These are phyloP conservation scores for Podochytrium sp. DNA, from an alignment of 192 early-diverging fungal genomes.

Conservation along the genomic window DNA sequence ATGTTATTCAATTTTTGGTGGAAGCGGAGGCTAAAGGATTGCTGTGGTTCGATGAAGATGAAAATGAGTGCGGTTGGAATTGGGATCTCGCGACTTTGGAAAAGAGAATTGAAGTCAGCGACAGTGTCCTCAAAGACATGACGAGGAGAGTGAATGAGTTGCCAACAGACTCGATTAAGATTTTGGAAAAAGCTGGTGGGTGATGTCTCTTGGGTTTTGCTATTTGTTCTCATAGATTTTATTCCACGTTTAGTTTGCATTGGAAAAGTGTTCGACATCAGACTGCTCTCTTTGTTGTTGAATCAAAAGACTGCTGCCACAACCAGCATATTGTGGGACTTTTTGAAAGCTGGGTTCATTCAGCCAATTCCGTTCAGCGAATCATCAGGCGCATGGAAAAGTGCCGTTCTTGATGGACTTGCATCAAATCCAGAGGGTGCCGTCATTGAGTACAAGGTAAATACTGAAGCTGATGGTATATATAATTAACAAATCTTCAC, in stretches of 20 bases:
- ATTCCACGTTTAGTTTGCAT: conserved; percentile 30
- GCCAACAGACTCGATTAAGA: conserved; percentile 29
- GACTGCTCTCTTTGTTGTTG: conserved; percentile 20
- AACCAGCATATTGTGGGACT: conserved; percentile 24
- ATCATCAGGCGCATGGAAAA: conserved; percentile 19
- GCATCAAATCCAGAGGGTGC: conserved; percentile 15
- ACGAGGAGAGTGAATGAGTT: conserved; percentile 39
- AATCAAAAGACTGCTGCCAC: conserved; percentile 18
- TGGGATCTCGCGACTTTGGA: conserved; percentile 53
- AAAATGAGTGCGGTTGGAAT: conserved; percentile 43
- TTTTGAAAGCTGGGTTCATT: conserved; percentile 26
- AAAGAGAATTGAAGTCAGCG: conserved; percentile 38
- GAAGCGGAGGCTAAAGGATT: conserved; percentile 39
- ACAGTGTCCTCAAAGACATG: conserved; percentile 47
- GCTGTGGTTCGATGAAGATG: conserved; percentile 45
- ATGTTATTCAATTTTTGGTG: conserved; percentile 45
- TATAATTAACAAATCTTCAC: not conserved
- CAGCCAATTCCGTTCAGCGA: conserved; percentile 19
- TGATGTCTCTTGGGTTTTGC: not conserved
- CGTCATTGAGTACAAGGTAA: conserved; percentile 27
- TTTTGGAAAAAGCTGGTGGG: conserved; percentile 49
- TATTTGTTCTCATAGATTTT: not conserved
- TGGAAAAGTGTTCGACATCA: conserved; percentile 15
- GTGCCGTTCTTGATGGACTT: conserved; percentile 8
- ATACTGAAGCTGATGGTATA: not conserved